These are phyloP conservation scores for Hirschfeldia incana DNA, from an alignment of 345 rosid genomes.

Conservation along the genomic window DNA sequence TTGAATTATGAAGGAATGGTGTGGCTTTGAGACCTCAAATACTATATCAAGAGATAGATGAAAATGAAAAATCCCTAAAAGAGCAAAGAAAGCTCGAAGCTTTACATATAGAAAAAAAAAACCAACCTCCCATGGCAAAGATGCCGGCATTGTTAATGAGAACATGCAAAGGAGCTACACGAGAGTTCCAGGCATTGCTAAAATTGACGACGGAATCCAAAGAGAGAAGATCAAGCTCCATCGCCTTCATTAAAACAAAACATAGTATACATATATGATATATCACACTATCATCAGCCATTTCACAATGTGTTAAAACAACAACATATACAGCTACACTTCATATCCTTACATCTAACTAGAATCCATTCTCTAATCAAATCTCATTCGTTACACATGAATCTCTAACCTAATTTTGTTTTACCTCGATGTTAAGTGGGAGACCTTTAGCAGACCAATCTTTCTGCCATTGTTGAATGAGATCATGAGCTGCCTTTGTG, in stretches of 20 bases:
- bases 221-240: conserved; percentile 96
- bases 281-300: neutral
- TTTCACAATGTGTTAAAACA: no score
- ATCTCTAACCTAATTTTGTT: no score
- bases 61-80: neutral
- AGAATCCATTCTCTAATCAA: neutral
- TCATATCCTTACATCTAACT: neutral
- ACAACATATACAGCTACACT: neutral
- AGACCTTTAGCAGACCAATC: conserved; percentile 66
- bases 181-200: conserved; percentile 69
- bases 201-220: conserved; percentile 74
- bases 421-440: conserved; percentile 72
- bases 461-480: conserved; percentile 80
- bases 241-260: conserved; percentile 50
- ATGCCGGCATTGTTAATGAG: conserved; percentile 93
- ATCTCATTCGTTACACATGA: no score
- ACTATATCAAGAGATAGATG: neutral
- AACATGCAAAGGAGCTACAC: conserved; percentile 66
- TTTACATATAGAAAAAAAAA: neutral
- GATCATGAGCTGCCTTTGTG: conserved; percentile 57
- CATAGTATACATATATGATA: neutral
- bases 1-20: neutral
- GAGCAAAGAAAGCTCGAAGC: neutral
- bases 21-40: neutral
- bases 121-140: conserved; percentile 91